Evolutionary conservation across 768 basidiomycete species (phyloP).

Genomic region (Boletus huronensis): DNA sequence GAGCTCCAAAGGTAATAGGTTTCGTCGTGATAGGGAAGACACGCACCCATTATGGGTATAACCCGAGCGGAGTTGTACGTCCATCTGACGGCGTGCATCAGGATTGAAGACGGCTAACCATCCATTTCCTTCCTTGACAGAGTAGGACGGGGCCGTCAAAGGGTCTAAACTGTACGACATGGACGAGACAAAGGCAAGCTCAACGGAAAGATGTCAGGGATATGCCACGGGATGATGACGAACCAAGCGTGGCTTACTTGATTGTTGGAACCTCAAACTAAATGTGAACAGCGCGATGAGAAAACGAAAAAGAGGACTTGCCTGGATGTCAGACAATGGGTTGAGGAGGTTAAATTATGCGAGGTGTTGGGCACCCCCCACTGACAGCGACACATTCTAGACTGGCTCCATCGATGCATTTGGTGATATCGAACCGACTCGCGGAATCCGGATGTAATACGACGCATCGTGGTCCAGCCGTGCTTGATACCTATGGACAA

Average conservation of each 20-base stretch:
- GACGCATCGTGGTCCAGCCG: constrained; percentile 1
- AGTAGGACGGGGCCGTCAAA: constrained; percentile 26
- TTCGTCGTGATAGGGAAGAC: constrained; percentile 10
- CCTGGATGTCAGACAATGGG: neutral
- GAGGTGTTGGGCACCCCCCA: neutral
- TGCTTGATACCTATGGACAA: neutral
- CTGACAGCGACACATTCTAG: constrained; percentile 4
- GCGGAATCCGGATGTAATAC: neutral
- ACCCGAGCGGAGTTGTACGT: constrained; percentile 61
- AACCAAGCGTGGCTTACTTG: constrained; percentile 2
- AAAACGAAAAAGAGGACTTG: neutral
- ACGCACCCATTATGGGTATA: constrained; percentile 79
- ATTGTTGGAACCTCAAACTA: neutral
- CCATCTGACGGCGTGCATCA: constrained; percentile 44
- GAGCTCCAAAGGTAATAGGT: constrained; percentile 9
- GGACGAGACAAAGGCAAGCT: neutral
- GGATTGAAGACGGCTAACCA: constrained; percentile 56
- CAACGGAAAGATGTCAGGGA: constrained; percentile 5
- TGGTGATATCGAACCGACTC: constrained; percentile 9
- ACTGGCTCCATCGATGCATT: constrained; percentile 5
- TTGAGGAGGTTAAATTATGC: neutral
- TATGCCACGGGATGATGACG: neutral
- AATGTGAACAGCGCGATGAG: neutral
- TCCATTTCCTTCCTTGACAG: constrained; percentile 45
- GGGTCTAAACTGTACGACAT: constrained; percentile 30